Evolutionary conservation across 106 monocot species (phyloP).

Genomic region (Dioscorea alata): DNA sequence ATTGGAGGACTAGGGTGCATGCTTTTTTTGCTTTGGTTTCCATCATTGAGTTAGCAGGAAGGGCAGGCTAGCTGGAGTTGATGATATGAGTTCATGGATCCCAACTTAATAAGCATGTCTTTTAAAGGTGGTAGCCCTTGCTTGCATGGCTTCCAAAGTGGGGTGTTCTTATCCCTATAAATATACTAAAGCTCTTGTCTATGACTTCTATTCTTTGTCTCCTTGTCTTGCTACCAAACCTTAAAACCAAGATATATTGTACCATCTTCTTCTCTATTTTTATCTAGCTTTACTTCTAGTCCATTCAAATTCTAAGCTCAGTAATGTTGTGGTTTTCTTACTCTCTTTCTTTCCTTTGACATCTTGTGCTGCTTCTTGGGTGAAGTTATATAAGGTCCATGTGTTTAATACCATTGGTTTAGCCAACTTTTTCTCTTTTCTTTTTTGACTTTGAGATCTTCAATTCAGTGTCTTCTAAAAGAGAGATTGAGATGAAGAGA

Average conservation of each 20-base stretch:
- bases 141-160: slow-evolving; percentile 4
- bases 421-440: too few relatives aligned
- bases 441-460: too few relatives aligned
- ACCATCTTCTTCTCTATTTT: background rate
- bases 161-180: background rate
- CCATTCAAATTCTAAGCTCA: too few relatives aligned
- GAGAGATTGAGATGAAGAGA: too few relatives aligned
- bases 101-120: background rate
- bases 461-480: too few relatives aligned
- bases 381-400: too few relatives aligned
- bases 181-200: background rate
- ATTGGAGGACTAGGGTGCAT: background rate
- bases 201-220: background rate
- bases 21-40: background rate
- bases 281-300: background rate
- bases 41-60: background rate
- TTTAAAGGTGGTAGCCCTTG: slow-evolving; percentile 1
- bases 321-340: too few relatives aligned
- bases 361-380: too few relatives aligned
- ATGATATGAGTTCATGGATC: background rate
- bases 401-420: too few relatives aligned
- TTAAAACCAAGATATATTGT: background rate
- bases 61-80: background rate
- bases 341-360: too few relatives aligned
- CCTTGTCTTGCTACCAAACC: background rate